These are phyloP conservation scores for Chaetomidium leptoderma DNA, from an alignment of 495 filamentous ascomycete genomes.

Conservation along the genomic window DNA sequence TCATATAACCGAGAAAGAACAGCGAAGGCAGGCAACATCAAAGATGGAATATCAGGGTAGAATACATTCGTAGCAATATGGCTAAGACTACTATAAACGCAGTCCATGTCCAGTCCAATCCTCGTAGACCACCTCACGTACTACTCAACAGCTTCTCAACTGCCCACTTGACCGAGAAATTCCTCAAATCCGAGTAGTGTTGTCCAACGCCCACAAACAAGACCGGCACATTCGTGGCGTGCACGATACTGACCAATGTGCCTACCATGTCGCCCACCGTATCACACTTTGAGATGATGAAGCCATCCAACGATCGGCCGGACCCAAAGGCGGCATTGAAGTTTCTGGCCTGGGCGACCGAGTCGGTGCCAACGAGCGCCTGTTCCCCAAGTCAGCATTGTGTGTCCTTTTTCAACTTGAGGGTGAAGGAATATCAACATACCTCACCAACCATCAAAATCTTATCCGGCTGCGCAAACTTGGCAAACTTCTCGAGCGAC, in stretches of 20 bases:
- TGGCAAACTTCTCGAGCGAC: slow-evolving; percentile 91
- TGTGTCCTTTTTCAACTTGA: neutral
- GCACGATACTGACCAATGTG: slow-evolving; percentile 93
- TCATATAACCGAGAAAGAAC: too few species aligned
- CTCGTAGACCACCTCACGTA: slow-evolving; percentile 2
- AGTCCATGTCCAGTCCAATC: too few species aligned
- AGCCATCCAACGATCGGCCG: slow-evolving; percentile 78
- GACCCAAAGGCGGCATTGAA: slow-evolving; percentile 90
- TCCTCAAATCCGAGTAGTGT: slow-evolving; percentile 93
- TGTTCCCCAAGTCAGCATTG: slow-evolving; percentile 30
- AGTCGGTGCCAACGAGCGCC: slow-evolving; percentile 91
- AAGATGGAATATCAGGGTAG: neutral
- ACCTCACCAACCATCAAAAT: slow-evolving; percentile 97
- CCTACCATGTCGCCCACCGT: slow-evolving; percentile 99
- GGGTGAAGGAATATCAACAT: slow-evolving; percentile 17
- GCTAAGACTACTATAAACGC: neutral
- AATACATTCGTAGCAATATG: slow-evolving; percentile 6
- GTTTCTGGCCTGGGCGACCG: slow-evolving; percentile 89
- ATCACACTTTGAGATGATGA: slow-evolving; percentile 98
- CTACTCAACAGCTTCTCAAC: slow-evolving; percentile 66
- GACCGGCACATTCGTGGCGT: slow-evolving; percentile 93
- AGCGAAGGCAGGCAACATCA: too few species aligned
- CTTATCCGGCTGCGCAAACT: slow-evolving; percentile 92
- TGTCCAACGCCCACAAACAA: slow-evolving; percentile 92
- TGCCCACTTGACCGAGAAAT: slow-evolving; percentile 87